Percentiles rank a stretch among this genome's conserved stretches.
Conservation (phyloP, 2,329 filamentous ascomycete genomes). For the Pseudocercospora musae region DNA sequence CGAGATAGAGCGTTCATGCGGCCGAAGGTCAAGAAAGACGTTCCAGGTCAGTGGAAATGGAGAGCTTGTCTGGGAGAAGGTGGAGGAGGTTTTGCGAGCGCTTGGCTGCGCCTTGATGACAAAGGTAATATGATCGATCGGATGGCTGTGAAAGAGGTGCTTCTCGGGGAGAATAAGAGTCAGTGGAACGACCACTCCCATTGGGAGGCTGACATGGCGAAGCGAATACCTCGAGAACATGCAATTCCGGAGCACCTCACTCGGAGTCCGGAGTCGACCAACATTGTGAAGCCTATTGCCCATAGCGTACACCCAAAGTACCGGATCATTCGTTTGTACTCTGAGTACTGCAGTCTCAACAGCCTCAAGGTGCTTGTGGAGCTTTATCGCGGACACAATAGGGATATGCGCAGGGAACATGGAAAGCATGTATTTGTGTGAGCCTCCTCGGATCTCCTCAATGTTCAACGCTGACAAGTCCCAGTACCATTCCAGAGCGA, state of each 20-base stretch:
- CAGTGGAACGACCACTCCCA: background rate
- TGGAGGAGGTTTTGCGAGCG: background rate
- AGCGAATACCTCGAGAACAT: background rate
- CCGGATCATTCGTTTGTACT: background rate
- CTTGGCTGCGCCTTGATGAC: constrained; percentile 21
- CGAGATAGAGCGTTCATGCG: background rate
- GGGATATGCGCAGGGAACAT: background rate
- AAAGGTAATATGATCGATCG: background rate
- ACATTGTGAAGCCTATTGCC: background rate
- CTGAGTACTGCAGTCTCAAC: background rate
- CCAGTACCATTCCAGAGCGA: background rate
- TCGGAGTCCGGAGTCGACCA: background rate
- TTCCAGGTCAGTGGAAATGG: background rate
- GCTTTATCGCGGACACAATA: background rate
- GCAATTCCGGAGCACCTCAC: background rate
- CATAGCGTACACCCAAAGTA: background rate
- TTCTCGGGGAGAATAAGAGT: background rate
- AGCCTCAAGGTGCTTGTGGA: background rate
- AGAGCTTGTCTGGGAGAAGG: background rate
- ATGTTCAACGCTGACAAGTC: background rate
- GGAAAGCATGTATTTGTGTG: background rate
- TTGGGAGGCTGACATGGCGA: background rate
- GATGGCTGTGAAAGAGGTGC: background rate
- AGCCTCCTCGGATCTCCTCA: background rate
- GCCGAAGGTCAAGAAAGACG: background rate